Evolutionary conservation across 352 stramenopile species (phyloP).

Genomic region (Globisporangium okanoganense): DNA sequence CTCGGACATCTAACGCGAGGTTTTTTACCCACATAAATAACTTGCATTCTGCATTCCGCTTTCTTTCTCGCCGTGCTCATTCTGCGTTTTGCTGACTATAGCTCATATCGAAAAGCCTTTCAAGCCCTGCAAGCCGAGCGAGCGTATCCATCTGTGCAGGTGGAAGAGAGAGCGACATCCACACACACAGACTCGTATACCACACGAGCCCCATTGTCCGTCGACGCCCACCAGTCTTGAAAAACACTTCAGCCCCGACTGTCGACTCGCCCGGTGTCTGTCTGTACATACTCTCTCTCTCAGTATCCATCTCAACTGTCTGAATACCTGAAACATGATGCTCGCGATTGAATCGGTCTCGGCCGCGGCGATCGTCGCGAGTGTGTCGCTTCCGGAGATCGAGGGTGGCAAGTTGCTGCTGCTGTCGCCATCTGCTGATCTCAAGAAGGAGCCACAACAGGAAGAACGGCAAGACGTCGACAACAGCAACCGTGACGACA

Average conservation of each 20-base stretch:
- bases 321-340: not conserved
- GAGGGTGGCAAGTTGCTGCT: not conserved
- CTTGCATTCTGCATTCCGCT: not conserved
- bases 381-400: constrained; percentile 2
- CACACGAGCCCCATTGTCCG: not conserved
- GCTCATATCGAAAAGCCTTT: not conserved
- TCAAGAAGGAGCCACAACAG: not conserved
- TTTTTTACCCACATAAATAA: not conserved
- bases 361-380: not conserved
- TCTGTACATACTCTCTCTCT: constrained; percentile 5
- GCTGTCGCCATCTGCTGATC: not conserved
- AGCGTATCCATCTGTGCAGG: constrained; percentile 4
- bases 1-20: not conserved
- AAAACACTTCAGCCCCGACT: not conserved
- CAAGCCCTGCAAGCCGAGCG: not conserved
- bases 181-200: not conserved
- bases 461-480: not conserved
- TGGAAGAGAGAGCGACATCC: not conserved
- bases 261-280: not conserved
- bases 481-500: not conserved
- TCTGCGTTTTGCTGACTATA: constrained; percentile 7
- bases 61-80: constrained; percentile 2
- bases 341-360: constrained; percentile 1
- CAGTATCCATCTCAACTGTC: not conserved
- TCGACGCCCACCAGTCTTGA: not conserved